phyloP scores from a whole-genome alignment of 305 asterid species.

The Ilex paraguariensis region DNA sequence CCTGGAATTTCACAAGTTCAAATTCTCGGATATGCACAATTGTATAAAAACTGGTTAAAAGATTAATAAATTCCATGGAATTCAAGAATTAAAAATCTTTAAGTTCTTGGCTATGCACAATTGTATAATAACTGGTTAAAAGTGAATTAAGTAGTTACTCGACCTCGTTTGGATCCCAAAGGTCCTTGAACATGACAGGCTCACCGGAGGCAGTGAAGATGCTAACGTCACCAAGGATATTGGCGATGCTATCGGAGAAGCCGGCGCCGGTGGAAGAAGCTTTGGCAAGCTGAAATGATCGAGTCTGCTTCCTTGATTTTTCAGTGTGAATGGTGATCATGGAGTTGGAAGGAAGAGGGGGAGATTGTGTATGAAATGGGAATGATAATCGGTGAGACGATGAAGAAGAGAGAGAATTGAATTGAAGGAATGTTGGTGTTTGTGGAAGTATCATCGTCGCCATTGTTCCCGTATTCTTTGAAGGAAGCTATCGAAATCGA shows the following conservation, averaged over 20 bases:
- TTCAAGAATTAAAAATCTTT: neutral
- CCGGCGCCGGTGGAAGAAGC: conserved; percentile 31
- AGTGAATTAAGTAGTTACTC: neutral
- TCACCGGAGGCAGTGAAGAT: conserved; percentile 67
- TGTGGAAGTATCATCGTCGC: conserved; percentile 29
- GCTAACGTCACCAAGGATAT: conserved; percentile 51
- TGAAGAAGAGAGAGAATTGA: conserved; percentile 16
- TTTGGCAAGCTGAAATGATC: conserved; percentile 7
- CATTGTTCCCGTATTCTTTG: conserved; percentile 10
- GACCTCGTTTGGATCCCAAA: conserved; percentile 85
- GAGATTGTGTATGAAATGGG: conserved; percentile 12
- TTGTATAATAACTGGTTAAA: too few species aligned
- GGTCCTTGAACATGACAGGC: conserved; percentile 56
- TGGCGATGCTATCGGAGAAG: conserved; percentile 39
- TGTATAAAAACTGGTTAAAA: too few species aligned
- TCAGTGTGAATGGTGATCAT: neutral
- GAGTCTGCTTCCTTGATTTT: conserved; percentile 1
- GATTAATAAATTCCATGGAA: neutral
- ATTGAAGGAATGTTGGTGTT: conserved; percentile 10
- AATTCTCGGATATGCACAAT: neutral
- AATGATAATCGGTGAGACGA: conserved; percentile 15
- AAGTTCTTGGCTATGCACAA: too few species aligned
- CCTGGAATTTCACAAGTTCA: conserved; percentile 30
- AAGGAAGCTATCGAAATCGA: too few species aligned
- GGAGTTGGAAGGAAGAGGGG: conserved; percentile 9